A percentile compares a stretch with the other conserved stretches of the same genome.
Evolutionary conservation across 2,329 filamentous ascomycete genomes (phyloP).

Genomic region (Diplodia seriata): DNA sequence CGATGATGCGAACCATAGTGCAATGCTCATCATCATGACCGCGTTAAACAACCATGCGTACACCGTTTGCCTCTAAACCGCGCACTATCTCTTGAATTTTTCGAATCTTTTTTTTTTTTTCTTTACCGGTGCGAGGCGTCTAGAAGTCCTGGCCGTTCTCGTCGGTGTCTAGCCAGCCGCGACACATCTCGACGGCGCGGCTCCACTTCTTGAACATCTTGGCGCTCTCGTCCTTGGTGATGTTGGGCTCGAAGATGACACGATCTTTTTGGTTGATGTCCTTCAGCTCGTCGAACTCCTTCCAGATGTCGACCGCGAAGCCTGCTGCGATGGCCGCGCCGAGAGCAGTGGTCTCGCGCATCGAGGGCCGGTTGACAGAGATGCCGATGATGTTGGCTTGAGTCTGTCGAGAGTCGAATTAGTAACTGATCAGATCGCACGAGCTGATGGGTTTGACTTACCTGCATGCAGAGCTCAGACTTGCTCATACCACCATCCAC

Average conservation of each 20-base stretch:
- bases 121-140: constrained; percentile 1
- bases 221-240: constrained; percentile 63
- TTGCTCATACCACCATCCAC: constrained; percentile 86
- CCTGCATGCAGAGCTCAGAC: constrained; percentile 81
- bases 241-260: constrained; percentile 72
- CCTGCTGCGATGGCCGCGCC: constrained; percentile 89
- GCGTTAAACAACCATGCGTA: constrained; percentile 11
- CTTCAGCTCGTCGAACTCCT: constrained; percentile 74
- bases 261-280: constrained; percentile 74
- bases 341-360: constrained; percentile 89
- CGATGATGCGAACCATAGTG: constrained; percentile 25
- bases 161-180: constrained; percentile 68
- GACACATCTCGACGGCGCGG: constrained; percentile 79
- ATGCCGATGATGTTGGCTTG: constrained; percentile 88
- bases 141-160: constrained; percentile 37
- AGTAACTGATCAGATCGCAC: constrained; percentile 18
- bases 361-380: constrained; percentile 80
- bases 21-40: constrained; percentile 28
- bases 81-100: background rate
- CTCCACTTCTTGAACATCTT: constrained; percentile 75
- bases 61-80: background rate
- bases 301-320: constrained; percentile 82
- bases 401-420: constrained; percentile 57
- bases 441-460: constrained; percentile 38
- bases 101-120: background rate